phyloP scores from a whole-genome alignment of 1,284 basidiomycete species.

The Neotropicomus parvogracilis region DNA sequence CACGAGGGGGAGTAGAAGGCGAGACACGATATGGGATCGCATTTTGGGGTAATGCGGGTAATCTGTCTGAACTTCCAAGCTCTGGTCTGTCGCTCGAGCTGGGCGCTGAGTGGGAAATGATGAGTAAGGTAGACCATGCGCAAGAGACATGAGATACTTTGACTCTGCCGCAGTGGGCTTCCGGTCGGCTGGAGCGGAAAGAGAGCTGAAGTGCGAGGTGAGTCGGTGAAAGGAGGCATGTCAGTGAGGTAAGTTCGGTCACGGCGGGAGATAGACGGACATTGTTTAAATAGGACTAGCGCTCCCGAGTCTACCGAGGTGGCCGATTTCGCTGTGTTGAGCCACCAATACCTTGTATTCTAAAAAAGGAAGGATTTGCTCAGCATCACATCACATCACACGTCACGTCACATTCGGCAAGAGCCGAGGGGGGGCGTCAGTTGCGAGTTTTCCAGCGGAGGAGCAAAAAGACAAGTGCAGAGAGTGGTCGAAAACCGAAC shows the following conservation, averaged over 20 bases:
- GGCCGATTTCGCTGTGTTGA: background rate
- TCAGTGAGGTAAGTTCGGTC: no score
- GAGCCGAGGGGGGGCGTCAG: conserved; percentile 20
- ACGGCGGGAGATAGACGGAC: background rate
- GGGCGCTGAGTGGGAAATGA: conserved; percentile 5
- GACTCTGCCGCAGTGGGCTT: conserved; percentile 1
- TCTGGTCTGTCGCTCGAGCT: conserved; percentile 20
- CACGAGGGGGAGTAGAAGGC: conserved; percentile 27
- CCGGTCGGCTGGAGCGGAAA: conserved; percentile 3
- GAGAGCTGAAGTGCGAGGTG: conserved; percentile 15
- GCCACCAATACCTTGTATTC: conserved; percentile 8
- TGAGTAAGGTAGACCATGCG: background rate
- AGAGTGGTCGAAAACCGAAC: conserved; percentile 24
- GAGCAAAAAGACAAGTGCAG: conserved; percentile 19
- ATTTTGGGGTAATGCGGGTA: conserved; percentile 37
- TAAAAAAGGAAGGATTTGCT: conserved; percentile 24
- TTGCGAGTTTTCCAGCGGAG: conserved; percentile 21
- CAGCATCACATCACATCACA: conserved; percentile 22
- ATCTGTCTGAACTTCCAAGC: conserved; percentile 38
- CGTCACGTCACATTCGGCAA: conserved; percentile 28
- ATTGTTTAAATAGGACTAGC: conserved; percentile 14
- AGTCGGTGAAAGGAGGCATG: conserved; percentile 20
- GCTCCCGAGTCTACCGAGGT: background rate
- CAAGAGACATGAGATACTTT: conserved; percentile 6
- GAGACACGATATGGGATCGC: conserved; percentile 27